phyloP scores from a whole-genome alignment of 192 early-diverging fungal genomes.

The Backusella mclennaniae region DNA sequence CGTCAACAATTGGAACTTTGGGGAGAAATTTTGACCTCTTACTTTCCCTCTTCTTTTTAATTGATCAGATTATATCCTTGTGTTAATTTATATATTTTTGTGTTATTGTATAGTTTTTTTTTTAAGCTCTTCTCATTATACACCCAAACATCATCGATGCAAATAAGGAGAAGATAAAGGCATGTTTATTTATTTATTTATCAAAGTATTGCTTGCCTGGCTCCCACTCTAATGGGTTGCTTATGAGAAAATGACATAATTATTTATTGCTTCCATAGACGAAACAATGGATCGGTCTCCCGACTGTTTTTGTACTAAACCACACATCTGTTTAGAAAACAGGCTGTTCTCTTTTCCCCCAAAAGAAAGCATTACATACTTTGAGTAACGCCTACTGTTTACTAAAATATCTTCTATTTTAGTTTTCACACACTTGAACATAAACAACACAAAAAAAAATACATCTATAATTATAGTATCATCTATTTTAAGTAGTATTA shows the following conservation, averaged over 20 bases:
- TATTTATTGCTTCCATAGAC: background rate
- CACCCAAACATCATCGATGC: background rate
- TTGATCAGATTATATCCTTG: background rate
- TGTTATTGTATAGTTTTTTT: background rate
- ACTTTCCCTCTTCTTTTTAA: background rate
- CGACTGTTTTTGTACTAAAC: background rate
- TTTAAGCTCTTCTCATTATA: background rate
- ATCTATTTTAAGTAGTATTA: background rate
- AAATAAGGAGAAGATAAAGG: background rate
- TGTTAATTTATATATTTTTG: background rate
- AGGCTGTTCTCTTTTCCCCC: background rate
- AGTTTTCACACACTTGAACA: background rate
- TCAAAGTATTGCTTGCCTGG: background rate
- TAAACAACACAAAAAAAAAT: background rate
- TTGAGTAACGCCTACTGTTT: background rate
- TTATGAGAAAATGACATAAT: slow-evolving; percentile 6
- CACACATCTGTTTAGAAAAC: background rate
- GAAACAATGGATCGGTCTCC: background rate
- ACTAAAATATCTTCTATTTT: slow-evolving; percentile 1
- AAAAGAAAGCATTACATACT: background rate
- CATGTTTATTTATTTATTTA: background rate
- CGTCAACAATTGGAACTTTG: background rate
- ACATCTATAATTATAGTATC: background rate
- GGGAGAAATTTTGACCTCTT: background rate
- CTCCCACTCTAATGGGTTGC: background rate